These are phyloP conservation scores for Psilocybe subaeruginosa DNA, from an alignment of 768 basidiomycete species.

Conservation along the genomic window DNA sequence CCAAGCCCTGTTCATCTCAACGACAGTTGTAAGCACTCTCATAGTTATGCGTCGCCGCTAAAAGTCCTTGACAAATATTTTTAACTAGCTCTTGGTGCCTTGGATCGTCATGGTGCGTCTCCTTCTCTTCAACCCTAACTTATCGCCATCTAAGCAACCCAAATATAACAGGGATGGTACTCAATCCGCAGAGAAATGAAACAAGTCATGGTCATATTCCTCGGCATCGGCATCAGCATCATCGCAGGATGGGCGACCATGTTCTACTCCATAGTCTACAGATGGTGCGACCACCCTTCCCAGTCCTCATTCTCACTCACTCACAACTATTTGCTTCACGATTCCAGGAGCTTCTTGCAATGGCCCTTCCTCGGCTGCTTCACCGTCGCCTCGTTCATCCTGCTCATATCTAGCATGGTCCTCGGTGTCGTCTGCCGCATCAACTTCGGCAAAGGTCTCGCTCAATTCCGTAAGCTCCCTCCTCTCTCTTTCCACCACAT, in stretches of 20 bases:
- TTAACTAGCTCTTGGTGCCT: conserved; percentile 47
- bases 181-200: conserved; percentile 51
- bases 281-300: conserved; percentile 35
- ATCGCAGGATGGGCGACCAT: conserved; percentile 41
- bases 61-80: background rate
- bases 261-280: conserved; percentile 49
- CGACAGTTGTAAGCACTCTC: conserved; percentile 40
- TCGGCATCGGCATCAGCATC: conserved; percentile 41
- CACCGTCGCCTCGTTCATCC: conserved; percentile 45
- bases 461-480: conserved; percentile 51
- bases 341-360: conserved; percentile 45
- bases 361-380: conserved; percentile 54
- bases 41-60: background rate
- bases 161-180: conserved; percentile 51
- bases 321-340: conserved; percentile 8
- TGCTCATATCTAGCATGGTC: conserved; percentile 42
- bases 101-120: conserved; percentile 52
- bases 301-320: conserved; percentile 7
- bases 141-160: background rate
- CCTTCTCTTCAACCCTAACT: background rate
- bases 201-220: conserved; percentile 43
- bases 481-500: background rate
- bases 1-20: conserved; percentile 45
- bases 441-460: conserved; percentile 58
- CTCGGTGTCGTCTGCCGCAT: conserved; percentile 52